phyloP scores from a whole-genome alignment of 148 eudicot species.

The Rhododendron vialii region DNA sequence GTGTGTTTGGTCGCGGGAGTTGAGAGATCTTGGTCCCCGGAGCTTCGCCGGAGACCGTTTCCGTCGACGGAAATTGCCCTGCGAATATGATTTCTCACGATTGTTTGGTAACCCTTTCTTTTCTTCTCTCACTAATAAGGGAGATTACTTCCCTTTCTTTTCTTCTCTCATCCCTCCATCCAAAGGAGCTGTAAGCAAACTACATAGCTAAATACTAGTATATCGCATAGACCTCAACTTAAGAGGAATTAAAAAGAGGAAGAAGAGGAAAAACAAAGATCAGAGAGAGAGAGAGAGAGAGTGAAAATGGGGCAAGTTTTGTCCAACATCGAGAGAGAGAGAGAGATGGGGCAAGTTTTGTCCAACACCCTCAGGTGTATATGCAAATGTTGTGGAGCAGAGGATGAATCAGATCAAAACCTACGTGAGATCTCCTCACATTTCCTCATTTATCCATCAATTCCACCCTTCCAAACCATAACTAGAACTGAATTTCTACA shows the following conservation, averaged over 20 bases:
- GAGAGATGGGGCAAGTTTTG: background rate
- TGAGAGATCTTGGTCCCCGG: too few relatives aligned
- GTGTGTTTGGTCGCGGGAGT: too few relatives aligned
- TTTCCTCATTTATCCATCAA: background rate
- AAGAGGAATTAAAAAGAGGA: background rate
- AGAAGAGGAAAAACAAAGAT: background rate
- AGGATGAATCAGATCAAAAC: background rate
- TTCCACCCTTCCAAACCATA: background rate
- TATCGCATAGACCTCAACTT: too few relatives aligned
- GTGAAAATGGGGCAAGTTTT: background rate
- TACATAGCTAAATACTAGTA: too few relatives aligned
- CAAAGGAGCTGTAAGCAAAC: too few relatives aligned
- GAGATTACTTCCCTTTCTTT: too few relatives aligned
- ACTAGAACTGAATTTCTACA: background rate
- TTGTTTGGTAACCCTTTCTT: too few relatives aligned
- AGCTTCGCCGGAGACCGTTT: too few relatives aligned
- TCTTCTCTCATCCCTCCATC: too few relatives aligned
- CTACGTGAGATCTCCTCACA: background rate
- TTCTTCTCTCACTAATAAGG: too few relatives aligned
- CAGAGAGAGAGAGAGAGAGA: background rate
- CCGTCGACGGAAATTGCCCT: too few relatives aligned
- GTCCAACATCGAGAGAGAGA: background rate
- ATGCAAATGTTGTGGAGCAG: background rate
- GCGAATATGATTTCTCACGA: too few relatives aligned
- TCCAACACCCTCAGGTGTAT: background rate